A percentile compares a stretch with the other conserved stretches of the same genome.
These are phyloP conservation scores for Anethum foeniculum DNA, from an alignment of 140 eudicot species.

Conservation along the genomic window DNA sequence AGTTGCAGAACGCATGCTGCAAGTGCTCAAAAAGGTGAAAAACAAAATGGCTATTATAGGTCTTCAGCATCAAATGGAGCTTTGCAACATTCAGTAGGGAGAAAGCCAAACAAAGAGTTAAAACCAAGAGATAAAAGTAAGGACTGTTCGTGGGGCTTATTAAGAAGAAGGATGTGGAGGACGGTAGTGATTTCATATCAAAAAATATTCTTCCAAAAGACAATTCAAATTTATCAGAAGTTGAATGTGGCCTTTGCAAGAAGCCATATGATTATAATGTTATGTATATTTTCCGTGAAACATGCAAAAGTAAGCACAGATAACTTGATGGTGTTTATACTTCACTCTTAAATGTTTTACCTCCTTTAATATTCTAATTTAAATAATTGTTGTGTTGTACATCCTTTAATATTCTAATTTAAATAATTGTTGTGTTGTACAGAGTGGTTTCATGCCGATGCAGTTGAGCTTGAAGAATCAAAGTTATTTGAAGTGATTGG, in stretches of 20 bases:
- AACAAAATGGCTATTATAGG: slow-evolving; percentile 23
- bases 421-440: no score
- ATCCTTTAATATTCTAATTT: slow-evolving; percentile 16
- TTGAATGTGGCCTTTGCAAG: slow-evolving; percentile 50
- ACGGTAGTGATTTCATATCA: slow-evolving; percentile 59
- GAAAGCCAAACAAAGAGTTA: slow-evolving; percentile 17
- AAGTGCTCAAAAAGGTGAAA: slow-evolving; percentile 23
- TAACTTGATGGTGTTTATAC: background rate
- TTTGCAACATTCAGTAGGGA: slow-evolving; percentile 17
- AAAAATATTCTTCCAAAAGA: slow-evolving; percentile 50
- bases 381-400: background rate
- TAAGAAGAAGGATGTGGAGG: slow-evolving; percentile 55
- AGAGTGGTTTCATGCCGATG: slow-evolving; percentile 95
- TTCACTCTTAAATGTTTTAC: background rate
- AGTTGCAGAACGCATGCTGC: no score
- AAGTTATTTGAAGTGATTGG: slow-evolving; percentile 46
- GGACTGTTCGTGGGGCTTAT: slow-evolving; percentile 44
- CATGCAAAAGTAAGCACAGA: slow-evolving; percentile 47
- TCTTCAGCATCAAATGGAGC: slow-evolving; percentile 25
- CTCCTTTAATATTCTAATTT: slow-evolving; percentile 7
- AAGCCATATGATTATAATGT: slow-evolving; percentile 51
- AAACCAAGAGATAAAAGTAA: slow-evolving; percentile 23
- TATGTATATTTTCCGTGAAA: slow-evolving; percentile 70
- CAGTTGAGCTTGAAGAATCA: slow-evolving; percentile 68
- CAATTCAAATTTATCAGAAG: slow-evolving; percentile 34